Base-by-base conservation (phyloP, 129 eudicot genomes). In the Escallonia herrerae region DNA sequence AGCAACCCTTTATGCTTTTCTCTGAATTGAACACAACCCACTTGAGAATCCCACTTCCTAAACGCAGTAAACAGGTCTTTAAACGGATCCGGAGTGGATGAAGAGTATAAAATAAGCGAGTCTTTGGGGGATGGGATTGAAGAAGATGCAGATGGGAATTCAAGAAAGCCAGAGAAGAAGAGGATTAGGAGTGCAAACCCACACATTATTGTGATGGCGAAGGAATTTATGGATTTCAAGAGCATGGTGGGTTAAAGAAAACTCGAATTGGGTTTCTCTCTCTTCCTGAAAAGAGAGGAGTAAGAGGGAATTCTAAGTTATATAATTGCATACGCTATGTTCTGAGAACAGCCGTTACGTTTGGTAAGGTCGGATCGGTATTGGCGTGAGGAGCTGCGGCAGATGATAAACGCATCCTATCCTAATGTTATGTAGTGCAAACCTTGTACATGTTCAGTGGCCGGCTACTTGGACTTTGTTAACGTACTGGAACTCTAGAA, bases 21-120 rank as follows among this genome's bases (percentile, higher is more conserved):
- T 58, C 80, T 79, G 63, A 82, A 94, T 38, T 63, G 71, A 14
- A 63, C 50, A 62, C 99, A 94, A 55, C 99, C 97, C 84, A 94
- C 95, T 68, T 84, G 84, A 51, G 81, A 65, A 77, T 94, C 99
- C 99, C 99, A 94, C 15, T 71, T 80, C 33, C 52, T 74, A 80
- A 68, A 89, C 4, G 95, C 97, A 51, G 33, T 71, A 51, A 82
- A 43, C 77, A 94, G 61, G 76, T 80, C 74, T n/a, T 64, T 75
- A 74, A 94, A 94, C 40, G 97, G 88, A 70, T 86, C 87, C 56
- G 85, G 82, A 39, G 43, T 42, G 22, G 87, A 72, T 63, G 69
- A 67, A 44, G 60, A 7, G 1, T 37, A 10, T 14, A 59, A 69
- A 4, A 56, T 8, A 3, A 64, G 6, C 6, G 76, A 56, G 44